phyloP scores from a whole-genome alignment of 2,329 filamentous ascomycete genomes.

The Cryphonectria carpinicola region DNA sequence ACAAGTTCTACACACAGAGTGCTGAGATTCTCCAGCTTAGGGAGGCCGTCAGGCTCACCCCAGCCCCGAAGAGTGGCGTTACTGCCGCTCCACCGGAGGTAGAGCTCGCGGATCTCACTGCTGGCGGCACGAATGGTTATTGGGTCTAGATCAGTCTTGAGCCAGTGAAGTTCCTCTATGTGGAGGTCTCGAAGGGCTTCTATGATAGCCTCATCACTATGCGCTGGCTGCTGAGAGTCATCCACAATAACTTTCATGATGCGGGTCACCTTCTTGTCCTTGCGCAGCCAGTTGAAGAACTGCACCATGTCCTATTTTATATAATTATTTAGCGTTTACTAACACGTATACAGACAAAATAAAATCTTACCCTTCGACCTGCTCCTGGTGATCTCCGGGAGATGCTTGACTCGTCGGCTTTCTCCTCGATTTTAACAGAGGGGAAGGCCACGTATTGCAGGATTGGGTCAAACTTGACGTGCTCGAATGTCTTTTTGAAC shows the following conservation, averaged over 20 bases:
- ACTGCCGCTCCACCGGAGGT: conserved; percentile 11
- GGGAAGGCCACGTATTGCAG: conserved; percentile 8
- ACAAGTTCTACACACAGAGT: conserved; percentile 1
- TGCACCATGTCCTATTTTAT: not conserved
- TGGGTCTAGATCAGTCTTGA: conserved; percentile 5
- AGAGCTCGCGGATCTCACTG: not conserved
- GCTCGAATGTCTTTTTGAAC: not conserved
- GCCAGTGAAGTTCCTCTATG: conserved; percentile 10
- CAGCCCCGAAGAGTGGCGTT: conserved; percentile 10
- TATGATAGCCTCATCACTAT: conserved; percentile 13
- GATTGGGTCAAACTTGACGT: not conserved
- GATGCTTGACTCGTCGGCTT: not conserved
- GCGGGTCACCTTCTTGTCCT: conserved; percentile 1
- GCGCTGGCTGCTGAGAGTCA: conserved; percentile 8
- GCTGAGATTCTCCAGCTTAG: not conserved
- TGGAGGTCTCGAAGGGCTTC: not conserved
- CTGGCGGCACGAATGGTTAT: not conserved
- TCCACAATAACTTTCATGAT: conserved; percentile 10
- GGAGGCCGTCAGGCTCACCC: conserved; percentile 2
- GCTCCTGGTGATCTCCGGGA: not conserved
- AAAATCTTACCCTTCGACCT: not conserved
- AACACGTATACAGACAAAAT: not conserved
- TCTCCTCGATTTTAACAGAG: not conserved
- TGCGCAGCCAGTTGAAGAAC: not conserved
- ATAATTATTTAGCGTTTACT: not conserved